These are phyloP conservation scores for Geotrichum australiense DNA, from an alignment of 1,139 yeast genomes.

Conservation along the genomic window DNA sequence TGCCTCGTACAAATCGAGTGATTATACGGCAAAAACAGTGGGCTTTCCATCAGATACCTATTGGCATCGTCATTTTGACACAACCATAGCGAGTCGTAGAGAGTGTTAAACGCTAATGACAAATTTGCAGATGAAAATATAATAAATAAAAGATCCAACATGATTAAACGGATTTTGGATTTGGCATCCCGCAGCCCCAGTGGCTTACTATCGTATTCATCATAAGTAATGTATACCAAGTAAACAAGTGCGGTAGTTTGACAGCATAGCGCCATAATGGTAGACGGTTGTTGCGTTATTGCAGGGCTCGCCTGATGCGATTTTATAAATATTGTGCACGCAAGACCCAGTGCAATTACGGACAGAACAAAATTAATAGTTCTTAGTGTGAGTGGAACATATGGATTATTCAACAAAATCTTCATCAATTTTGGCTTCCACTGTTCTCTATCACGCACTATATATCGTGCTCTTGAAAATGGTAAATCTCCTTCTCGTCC, in stretches of 20 bases:
- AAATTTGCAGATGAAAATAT: constrained; percentile 91
- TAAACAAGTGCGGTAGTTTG: constrained; percentile 74
- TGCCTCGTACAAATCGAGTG: constrained; percentile 68
- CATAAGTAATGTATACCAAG: constrained; percentile 73
- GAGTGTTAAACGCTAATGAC: constrained; percentile 75
- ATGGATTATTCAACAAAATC: constrained; percentile 65
- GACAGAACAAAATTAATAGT: constrained; percentile 50
- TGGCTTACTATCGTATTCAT: constrained; percentile 89
- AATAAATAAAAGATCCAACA: constrained; percentile 78
- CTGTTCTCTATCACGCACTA: constrained; percentile 38
- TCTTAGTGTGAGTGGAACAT: constrained; percentile 71
- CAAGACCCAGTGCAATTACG: constrained; percentile 28
- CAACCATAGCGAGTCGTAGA: constrained; percentile 78
- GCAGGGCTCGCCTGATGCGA: constrained; percentile 34
- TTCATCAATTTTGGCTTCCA: constrained; percentile 57
- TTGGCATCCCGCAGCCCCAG: constrained; percentile 78
- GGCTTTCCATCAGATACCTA: background rate
- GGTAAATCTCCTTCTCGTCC: constrained; percentile 8
- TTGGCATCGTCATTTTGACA: constrained; percentile 36
- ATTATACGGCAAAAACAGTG: constrained; percentile 25
- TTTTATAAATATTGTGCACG: constrained; percentile 26
- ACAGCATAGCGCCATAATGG: constrained; percentile 85
- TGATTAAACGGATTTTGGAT: constrained; percentile 67
- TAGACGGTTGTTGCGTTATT: constrained; percentile 77
- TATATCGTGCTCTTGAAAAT: constrained; percentile 17